phyloP scores from a whole-genome alignment of 2,329 filamentous ascomycete genomes.

The Ascochyta clinopodiicola region DNA sequence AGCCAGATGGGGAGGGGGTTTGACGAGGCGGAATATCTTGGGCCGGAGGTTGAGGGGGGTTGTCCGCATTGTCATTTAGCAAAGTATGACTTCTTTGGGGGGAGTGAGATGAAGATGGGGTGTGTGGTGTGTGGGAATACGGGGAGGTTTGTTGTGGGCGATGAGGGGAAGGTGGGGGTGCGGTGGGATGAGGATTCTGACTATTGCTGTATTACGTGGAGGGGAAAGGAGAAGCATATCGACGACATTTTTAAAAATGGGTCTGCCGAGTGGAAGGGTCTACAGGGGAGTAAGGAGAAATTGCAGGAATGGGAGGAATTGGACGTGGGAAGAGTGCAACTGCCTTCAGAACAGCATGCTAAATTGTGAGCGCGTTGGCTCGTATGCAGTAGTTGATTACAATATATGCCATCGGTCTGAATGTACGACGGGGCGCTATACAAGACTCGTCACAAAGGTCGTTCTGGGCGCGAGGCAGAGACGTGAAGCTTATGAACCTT shows the following conservation, averaged over 20 bases:
- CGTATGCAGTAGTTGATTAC: neutral
- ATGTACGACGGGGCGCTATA: neutral
- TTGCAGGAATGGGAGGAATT: conserved; percentile 8
- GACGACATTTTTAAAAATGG: conserved; percentile 20
- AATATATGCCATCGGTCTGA: neutral
- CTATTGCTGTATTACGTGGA: conserved; percentile 18
- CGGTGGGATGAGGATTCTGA: conserved; percentile 13
- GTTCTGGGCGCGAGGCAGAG: no score
- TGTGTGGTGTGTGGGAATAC: conserved; percentile 21
- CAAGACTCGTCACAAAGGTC: neutral
- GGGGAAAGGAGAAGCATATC: conserved; percentile 19
- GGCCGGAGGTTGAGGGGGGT: conserved; percentile 6
- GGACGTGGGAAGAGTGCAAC: conserved; percentile 1
- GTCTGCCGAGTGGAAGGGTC: conserved; percentile 14
- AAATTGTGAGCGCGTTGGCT: neutral
- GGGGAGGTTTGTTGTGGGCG: neutral
- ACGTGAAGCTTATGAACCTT: neutral
- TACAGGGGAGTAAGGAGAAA: conserved; percentile 8
- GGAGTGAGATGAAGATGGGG: conserved; percentile 7
- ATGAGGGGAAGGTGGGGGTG: neutral
- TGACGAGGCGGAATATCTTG: conserved; percentile 15
- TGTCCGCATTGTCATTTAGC: conserved; percentile 14
- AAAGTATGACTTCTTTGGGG: conserved; percentile 18
- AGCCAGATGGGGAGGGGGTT: conserved; percentile 15
- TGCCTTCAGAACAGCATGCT: neutral